phyloP scores from a whole-genome alignment of 805 yeast species.

The Starmerella davenportii region DNA sequence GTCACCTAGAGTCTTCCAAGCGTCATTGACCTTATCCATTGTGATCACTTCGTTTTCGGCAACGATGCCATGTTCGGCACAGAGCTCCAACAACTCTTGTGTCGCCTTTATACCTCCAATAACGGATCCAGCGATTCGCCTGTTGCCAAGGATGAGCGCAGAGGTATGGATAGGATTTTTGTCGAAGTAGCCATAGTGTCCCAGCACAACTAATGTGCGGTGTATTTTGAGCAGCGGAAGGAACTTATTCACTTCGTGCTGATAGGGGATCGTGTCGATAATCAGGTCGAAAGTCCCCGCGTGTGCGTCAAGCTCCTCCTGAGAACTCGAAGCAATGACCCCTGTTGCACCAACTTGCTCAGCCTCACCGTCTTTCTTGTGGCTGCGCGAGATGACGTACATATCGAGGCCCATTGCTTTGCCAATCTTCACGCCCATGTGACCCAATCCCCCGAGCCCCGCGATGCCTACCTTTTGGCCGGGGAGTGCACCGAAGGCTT shows the following conservation, averaged over 20 bases:
- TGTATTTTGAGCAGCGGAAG: constrained; percentile 36
- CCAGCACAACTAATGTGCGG: constrained; percentile 45
- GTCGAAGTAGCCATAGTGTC: constrained; percentile 34
- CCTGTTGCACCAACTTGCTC: constrained; percentile 37
- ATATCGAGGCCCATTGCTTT: constrained; percentile 48
- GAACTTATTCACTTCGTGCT: constrained; percentile 33
- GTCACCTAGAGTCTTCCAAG: constrained; percentile 9
- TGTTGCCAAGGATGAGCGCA: constrained; percentile 29
- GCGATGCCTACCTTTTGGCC: constrained; percentile 39
- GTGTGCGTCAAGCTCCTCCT: constrained; percentile 23
- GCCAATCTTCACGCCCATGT: constrained; percentile 40
- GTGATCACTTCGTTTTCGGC: constrained; percentile 49
- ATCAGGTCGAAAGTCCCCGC: constrained; percentile 31
- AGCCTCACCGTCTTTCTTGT: constrained; percentile 37
- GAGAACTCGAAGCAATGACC: constrained; percentile 32
- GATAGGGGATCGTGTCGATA: constrained; percentile 34
- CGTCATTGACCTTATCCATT: constrained; percentile 21
- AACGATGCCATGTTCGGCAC: constrained; percentile 37
- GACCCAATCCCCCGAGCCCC: constrained; percentile 55
- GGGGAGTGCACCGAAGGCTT: constrained; percentile 29
- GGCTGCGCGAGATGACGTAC: constrained; percentile 36
- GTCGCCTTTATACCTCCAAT: constrained; percentile 51
- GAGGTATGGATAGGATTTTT: constrained; percentile 29
- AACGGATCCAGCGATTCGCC: constrained; percentile 28
- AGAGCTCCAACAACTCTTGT: constrained; percentile 44